Base-by-base conservation (phyloP, 2,329 filamentous ascomycete species). In the Fusarium floridanum region DNA sequence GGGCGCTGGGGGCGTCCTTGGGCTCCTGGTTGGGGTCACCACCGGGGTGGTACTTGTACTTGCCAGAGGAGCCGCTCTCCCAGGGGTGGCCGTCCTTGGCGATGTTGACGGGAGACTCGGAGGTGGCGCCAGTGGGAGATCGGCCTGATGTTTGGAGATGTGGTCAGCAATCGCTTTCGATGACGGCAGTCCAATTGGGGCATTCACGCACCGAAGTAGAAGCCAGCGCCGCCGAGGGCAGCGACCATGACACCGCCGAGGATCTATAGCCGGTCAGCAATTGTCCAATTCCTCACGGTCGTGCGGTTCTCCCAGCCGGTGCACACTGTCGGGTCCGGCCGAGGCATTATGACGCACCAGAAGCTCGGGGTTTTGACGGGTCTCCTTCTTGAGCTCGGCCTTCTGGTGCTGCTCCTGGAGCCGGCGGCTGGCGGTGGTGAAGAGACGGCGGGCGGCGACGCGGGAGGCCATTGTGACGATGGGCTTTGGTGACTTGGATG, bases 221-320 rank as follows among this genome's bases (percentile, higher is more conserved):
- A 97, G 83, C 96, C 96, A 77, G 94, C 96, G 80, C 97, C 91
- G 81, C 92, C 92, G 82, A 98, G 93, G 80, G 94, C 93, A 83
- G 92, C 92, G 80, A 93, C 92, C 95, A 98, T 98, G 84, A 98
- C 92, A 82, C 91, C 94, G 75, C 95, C 90, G 77, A 99, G 93
- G 81, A 98, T 91, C 97, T 98, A 80, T 74, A 77, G 53, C 61
- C 56, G 48, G 72, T 78, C 70, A 76, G 70, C 59, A 66, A 68
- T 70, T 63, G 45, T 34, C 56, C 24, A 66, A 57, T 37, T 43
- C 50, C 50, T 55, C 17, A 55, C 14, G 27, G 11, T 32, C 50
- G 27, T 32, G 17, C 27, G 50, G 50, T n/a, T 53, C 24, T n/a
- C 48, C 16, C 14, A 68, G 41, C 43, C 45, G 45, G 64, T 55